Percentiles rank a stretch among this genome's conserved stretches.
phyloP scores from a whole-genome alignment of 805 yeast species.

The Lipomyces starkeyi region DNA sequence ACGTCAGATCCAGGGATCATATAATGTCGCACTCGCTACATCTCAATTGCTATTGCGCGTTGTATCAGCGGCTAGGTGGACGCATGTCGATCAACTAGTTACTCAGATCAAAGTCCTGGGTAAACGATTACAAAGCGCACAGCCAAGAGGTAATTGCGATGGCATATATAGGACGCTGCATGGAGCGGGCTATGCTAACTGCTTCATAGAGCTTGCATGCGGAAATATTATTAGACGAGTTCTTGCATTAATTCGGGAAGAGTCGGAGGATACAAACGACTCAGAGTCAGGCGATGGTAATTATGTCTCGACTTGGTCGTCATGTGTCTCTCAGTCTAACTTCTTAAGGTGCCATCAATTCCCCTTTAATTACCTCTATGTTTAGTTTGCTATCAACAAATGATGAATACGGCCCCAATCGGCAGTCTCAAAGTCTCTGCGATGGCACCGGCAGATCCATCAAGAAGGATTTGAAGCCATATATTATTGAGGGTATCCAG shows the following conservation, averaged over 20 bases:
- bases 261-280: slow-evolving; percentile 60
- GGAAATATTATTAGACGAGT: slow-evolving; percentile 93
- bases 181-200: neutral
- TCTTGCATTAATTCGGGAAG: slow-evolving; percentile 84
- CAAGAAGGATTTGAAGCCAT: slow-evolving; percentile 71
- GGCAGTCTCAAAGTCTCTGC: slow-evolving; percentile 46
- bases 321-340: neutral
- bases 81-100: slow-evolving; percentile 73
- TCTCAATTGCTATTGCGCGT: slow-evolving; percentile 87
- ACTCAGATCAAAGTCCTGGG: slow-evolving; percentile 77
- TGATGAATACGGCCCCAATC: slow-evolving; percentile 35
- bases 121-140: slow-evolving; percentile 67
- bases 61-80: slow-evolving; percentile 89
- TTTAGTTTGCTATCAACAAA: slow-evolving; percentile 65
- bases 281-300: slow-evolving; percentile 29
- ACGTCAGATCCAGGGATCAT: slow-evolving; percentile 82
- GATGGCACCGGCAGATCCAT: slow-evolving; percentile 42
- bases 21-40: slow-evolving; percentile 81
- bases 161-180: neutral
- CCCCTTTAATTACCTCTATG: slow-evolving; percentile 80
- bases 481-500: slow-evolving; percentile 88
- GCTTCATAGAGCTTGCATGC: slow-evolving; percentile 65
- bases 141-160: slow-evolving; percentile 60
- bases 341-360: slow-evolving; percentile 33
- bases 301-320: neutral